Conservation (phyloP, 805 yeast species). For the Hanseniaspora hatyaiensis region DNA sequence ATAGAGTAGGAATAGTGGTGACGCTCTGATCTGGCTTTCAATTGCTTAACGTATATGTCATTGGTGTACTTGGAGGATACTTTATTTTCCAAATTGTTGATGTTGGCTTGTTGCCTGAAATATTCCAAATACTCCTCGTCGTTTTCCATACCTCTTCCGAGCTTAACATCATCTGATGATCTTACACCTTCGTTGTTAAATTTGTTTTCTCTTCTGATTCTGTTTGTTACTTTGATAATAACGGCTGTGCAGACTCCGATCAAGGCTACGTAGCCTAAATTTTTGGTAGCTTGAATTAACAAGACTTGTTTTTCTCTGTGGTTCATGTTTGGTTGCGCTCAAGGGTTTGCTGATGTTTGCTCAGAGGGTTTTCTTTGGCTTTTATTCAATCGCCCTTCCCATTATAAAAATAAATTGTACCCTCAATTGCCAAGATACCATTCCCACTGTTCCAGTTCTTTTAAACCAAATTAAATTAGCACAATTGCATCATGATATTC, state of each 20-base stretch:
- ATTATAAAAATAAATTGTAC: too few species aligned
- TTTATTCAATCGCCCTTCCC: too few species aligned
- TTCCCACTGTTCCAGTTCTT: too few species aligned
- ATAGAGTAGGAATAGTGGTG: constrained; percentile 4
- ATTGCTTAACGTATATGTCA: constrained; percentile 1
- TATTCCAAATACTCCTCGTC: constrained; percentile 14
- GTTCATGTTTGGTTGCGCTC: too few species aligned
- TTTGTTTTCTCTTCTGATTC: constrained; percentile 13
- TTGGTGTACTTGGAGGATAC: not conserved
- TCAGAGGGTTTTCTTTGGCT: too few species aligned
- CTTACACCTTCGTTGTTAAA: constrained; percentile 9
- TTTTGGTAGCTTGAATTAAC: constrained; percentile 6
- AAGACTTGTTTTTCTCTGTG: not conserved
- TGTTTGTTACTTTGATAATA: constrained; percentile 6
- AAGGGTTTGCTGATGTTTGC: too few species aligned
- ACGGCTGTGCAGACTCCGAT: constrained; percentile 1
- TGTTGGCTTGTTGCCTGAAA: constrained; percentile 8
- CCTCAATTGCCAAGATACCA: too few species aligned
- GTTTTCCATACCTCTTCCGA: constrained; percentile 9
- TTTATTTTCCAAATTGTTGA: not conserved
- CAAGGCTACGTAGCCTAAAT: constrained; percentile 8
- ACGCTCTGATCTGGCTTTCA: constrained; percentile 6
- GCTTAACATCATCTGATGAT: constrained; percentile 1
- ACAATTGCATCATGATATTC: too few species aligned
- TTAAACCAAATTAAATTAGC: too few species aligned